A percentile compares a stretch with the other conserved stretches of the same genome.
Conservation (phyloP, 1,139 yeast genomes). For the Geotrichum europaeum region DNA sequence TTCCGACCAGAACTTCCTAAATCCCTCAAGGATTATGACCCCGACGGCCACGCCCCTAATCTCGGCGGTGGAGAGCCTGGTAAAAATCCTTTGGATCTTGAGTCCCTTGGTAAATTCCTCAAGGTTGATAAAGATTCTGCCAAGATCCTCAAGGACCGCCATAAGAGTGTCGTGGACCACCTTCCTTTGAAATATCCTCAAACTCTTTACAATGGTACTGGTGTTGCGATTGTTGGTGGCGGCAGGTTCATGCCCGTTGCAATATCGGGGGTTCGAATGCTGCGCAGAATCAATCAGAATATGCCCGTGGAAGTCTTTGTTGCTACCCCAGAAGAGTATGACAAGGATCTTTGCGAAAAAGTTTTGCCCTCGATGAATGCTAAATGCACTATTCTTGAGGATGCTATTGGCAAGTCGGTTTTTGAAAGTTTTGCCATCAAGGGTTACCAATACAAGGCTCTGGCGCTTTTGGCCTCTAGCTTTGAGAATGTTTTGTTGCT, state of each 20-base stretch:
- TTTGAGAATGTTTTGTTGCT: conserved; percentile 70
- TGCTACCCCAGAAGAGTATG: conserved; percentile 65
- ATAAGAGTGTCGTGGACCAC: conserved; percentile 45
- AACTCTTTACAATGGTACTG: conserved; percentile 46
- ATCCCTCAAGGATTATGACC: conserved; percentile 3
- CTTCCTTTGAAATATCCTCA: conserved; percentile 43
- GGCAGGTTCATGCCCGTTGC: conserved; percentile 72
- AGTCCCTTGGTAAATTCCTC: conserved; percentile 37
- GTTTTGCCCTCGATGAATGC: conserved; percentile 65
- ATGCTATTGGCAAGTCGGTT: conserved; percentile 47
- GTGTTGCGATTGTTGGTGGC: conserved; percentile 80
- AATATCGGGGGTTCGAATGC: conserved; percentile 55
- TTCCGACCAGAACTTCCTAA: conserved; percentile 3
- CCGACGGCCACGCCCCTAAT: conserved; percentile 2
- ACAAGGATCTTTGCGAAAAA: conserved; percentile 56
- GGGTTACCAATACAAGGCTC: conserved; percentile 74
- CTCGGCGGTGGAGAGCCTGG: not conserved
- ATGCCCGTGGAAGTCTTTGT: conserved; percentile 75
- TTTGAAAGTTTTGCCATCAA: conserved; percentile 46
- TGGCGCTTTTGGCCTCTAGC: conserved; percentile 67
- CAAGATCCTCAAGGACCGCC: conserved; percentile 46
- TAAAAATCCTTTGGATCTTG: conserved; percentile 2
- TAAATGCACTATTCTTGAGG: conserved; percentile 57
- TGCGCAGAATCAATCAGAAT: conserved; percentile 56
- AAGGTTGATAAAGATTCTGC: conserved; percentile 47